Evolutionary conservation across 176 grass and related monocot species (phyloP), one percentile per base, ranked within the genome.

Genomic region (Eleusine indica): DNA sequence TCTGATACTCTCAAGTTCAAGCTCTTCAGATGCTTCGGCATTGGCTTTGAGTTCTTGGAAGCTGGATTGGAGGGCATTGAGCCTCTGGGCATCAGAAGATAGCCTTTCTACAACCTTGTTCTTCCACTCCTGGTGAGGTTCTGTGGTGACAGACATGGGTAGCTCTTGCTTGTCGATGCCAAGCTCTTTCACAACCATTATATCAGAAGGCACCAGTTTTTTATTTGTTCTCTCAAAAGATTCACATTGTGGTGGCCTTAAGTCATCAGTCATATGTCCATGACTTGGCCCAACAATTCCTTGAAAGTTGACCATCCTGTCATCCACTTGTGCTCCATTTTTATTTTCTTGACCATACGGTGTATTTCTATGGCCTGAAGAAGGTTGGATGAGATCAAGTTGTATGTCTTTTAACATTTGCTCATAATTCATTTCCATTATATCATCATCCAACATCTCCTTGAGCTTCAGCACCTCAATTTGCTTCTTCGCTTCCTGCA

Each of bases 381-480:
- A 89, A 87, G 82, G 87, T 83, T 94, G 87, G 52, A 90, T 80
- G 22, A 96, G 87, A 70, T 99, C 96, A 42, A 96, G 89, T 42
- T 94, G 89, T 76, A 99, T 89, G 67, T 99, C 86, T 85, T 95
- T 99, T 65, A 92, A 61, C 86, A 92, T 97, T 73, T 91, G 70
- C 52, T 90, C 91, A 0, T 93, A 91, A 15, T 87, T 85, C 69
- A 87, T 82, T 77, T 82, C 82, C 47, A 82, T 68, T 63, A 86
- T 68, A 41, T 93, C 88, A 60, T 83, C 93, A 53, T 93, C 87
- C 35, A 87, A 71, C 21, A 90, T 96, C 82, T 92, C 93, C 86
- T 87, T 99, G 19, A 88, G 86, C 77, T 88, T 99, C 40, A 99
- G 69, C 39, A 85, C 61, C 84, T 93, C 93, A 51, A 99, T 93